phyloP scores from a whole-genome alignment of 352 stramenopile species.

The Globisporangium cylindrosporum region DNA sequence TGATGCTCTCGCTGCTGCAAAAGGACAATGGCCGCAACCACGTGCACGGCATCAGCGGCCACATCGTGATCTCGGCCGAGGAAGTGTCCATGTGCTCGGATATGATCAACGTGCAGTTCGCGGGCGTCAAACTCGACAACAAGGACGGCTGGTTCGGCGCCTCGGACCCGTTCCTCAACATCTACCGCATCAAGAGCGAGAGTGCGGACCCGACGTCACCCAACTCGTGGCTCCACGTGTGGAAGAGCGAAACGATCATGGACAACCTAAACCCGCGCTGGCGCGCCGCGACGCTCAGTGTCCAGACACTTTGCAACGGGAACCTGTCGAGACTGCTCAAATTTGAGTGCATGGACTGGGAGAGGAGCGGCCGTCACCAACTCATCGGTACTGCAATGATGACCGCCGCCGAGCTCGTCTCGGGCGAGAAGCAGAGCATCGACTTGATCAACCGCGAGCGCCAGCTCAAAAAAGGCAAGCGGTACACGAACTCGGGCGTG shows the following conservation, averaged over 20 bases:
- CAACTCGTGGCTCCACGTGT: conserved; percentile 62
- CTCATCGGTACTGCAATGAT: conserved; percentile 59
- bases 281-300: conserved; percentile 47
- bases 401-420: conserved; percentile 53
- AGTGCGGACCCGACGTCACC: conserved; percentile 31
- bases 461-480: conserved; percentile 65
- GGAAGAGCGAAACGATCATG: conserved; percentile 62
- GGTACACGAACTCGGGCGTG: conserved; percentile 73
- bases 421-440: conserved; percentile 44
- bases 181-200: conserved; percentile 58
- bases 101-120: conserved; percentile 60
- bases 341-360: conserved; percentile 79
- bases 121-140: conserved; percentile 65
- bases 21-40: conserved; percentile 33
- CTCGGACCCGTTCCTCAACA: conserved; percentile 74
- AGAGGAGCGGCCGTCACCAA: conserved; percentile 64
- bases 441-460: conserved; percentile 68
- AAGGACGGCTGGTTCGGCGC: conserved; percentile 79
- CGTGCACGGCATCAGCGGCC: conserved; percentile 44
- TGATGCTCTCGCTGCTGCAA: conserved; percentile 54
- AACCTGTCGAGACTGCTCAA: conserved; percentile 53
- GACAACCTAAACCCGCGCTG: conserved; percentile 69
- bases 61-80: conserved; percentile 67
- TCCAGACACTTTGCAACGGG: conserved; percentile 72
- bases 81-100: conserved; percentile 67